phyloP scores from a whole-genome alignment of 352 stramenopile genomes.

The Pythium dissimile region DNA sequence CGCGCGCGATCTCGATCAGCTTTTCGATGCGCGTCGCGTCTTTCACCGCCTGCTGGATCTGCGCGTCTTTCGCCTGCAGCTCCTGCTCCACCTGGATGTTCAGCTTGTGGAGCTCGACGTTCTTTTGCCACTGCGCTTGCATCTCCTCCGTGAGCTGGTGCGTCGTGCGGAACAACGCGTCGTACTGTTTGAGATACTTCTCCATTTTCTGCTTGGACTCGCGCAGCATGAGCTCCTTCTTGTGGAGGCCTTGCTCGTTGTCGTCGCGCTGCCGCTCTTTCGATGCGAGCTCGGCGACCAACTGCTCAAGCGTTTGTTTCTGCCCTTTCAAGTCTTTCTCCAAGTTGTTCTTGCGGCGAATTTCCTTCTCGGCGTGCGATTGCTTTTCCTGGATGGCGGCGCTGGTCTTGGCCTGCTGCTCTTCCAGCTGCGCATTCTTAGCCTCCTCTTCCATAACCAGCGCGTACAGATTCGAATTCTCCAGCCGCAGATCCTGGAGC shows the following conservation, averaged over 20 bases:
- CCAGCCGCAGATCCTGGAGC: slow-evolving; percentile 57
- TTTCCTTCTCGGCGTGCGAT: slow-evolving; percentile 52
- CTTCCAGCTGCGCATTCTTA: slow-evolving; percentile 56
- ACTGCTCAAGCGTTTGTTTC: slow-evolving; percentile 55
- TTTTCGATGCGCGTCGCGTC: slow-evolving; percentile 76
- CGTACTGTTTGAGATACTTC: slow-evolving; percentile 85
- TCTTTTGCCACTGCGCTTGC: slow-evolving; percentile 80
- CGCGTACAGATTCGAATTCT: slow-evolving; percentile 62
- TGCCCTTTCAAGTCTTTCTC: slow-evolving; percentile 71
- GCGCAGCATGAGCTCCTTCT: slow-evolving; percentile 71
- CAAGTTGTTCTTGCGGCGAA: slow-evolving; percentile 54
- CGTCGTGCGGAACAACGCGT: slow-evolving; percentile 75
- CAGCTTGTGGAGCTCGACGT: slow-evolving; percentile 76
- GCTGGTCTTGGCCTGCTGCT: slow-evolving; percentile 36
- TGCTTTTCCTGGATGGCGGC: slow-evolving; percentile 63
- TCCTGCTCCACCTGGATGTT: slow-evolving; percentile 68
- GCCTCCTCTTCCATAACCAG: slow-evolving; percentile 62
- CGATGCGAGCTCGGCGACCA: slow-evolving; percentile 34
- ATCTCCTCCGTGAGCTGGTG: slow-evolving; percentile 77
- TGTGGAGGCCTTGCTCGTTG: slow-evolving; percentile 53
- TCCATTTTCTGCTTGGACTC: slow-evolving; percentile 88
- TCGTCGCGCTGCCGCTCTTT: slow-evolving; percentile 49
- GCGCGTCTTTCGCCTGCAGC: slow-evolving; percentile 37
- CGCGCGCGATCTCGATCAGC: slow-evolving; percentile 61
- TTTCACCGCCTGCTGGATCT: slow-evolving; percentile 49